These are phyloP conservation scores for Mucor circinelloides DNA, from an alignment of 371 early-diverging fungal genomes.

Conservation along the genomic window DNA sequence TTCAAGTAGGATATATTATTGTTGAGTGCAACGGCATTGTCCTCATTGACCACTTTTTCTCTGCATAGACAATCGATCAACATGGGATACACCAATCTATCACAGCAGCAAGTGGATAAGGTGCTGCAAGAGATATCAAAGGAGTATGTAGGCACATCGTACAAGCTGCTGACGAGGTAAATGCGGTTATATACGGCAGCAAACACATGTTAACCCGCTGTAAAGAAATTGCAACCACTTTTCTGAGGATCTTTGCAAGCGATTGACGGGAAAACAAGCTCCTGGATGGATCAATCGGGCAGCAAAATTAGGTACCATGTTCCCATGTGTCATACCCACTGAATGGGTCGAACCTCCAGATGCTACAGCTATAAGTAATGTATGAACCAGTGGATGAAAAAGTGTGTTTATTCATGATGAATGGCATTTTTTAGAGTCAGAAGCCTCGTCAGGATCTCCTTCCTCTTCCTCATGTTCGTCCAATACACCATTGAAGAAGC, in stretches of 20 bases:
- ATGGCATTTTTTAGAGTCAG: not conserved
- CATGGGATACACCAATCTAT: conserved; percentile 56
- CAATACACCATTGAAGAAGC: conserved; percentile 19
- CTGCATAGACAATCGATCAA: conserved; percentile 59
- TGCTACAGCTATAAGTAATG: conserved; percentile 14
- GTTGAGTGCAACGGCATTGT: too few relatives aligned
- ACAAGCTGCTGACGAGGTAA: conserved; percentile 64
- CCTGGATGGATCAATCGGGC: conserved; percentile 75
- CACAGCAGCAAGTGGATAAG: conserved; percentile 50
- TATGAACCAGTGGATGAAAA: not conserved
- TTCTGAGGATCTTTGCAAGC: conserved; percentile 55
- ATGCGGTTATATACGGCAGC: not conserved
- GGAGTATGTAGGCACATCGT: conserved; percentile 60
- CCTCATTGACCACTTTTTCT: not conserved
- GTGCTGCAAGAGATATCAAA: conserved; percentile 55
- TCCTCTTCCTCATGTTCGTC: conserved; percentile 30
- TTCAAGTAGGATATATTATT: conserved; percentile 52
- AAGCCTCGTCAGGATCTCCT: conserved; percentile 10
- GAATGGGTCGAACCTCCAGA: conserved; percentile 71
- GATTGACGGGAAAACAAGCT: conserved; percentile 56
- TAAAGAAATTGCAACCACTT: conserved; percentile 71
- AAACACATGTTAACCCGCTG: not conserved
- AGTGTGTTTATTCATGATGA: not conserved
- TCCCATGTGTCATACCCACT: conserved; percentile 68
- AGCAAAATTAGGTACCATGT: conserved; percentile 66